phyloP scores from a whole-genome alignment of 2,329 filamentous ascomycete species.

The Cordyceps fumosorosea region DNA sequence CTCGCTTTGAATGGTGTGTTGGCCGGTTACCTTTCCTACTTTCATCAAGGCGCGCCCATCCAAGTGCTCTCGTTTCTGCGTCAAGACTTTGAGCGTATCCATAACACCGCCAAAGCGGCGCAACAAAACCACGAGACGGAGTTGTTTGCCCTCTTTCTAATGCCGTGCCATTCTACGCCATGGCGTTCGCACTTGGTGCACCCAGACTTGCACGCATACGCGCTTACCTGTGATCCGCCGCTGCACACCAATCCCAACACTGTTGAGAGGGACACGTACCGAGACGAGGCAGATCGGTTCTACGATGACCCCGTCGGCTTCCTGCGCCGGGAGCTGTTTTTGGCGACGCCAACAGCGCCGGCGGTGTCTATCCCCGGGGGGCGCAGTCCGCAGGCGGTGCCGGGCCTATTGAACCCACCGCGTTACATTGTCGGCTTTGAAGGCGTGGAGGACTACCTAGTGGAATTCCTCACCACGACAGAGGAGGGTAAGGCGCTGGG shows the following conservation, averaged over 20 bases:
- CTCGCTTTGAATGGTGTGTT: slow-evolving; percentile 63
- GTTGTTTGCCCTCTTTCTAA: slow-evolving; percentile 72
- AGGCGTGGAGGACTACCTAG: slow-evolving; percentile 44
- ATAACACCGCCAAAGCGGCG: slow-evolving; percentile 28
- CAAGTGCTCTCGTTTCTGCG: slow-evolving; percentile 70
- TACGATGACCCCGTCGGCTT: slow-evolving; percentile 61
- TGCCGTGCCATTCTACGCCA: slow-evolving; percentile 92
- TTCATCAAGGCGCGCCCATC: slow-evolving; percentile 77
- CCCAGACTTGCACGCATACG: slow-evolving; percentile 69
- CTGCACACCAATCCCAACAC: slow-evolving; percentile 56
- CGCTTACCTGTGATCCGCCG: slow-evolving; percentile 85
- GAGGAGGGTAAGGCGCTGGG: slow-evolving; percentile 34
- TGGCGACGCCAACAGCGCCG: not conserved
- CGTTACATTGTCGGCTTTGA: slow-evolving; percentile 57
- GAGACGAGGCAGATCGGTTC: slow-evolving; percentile 88
- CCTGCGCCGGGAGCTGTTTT: slow-evolving; percentile 46
- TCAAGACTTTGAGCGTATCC: slow-evolving; percentile 57
- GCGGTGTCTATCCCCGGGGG: not conserved
- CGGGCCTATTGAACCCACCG: slow-evolving; percentile 30
- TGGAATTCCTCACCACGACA: slow-evolving; percentile 35
- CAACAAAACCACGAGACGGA: slow-evolving; percentile 28
- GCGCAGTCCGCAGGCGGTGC: slow-evolving; percentile 4
- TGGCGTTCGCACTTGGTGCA: slow-evolving; percentile 87
- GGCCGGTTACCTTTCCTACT: slow-evolving; percentile 64
- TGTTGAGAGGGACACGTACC: slow-evolving; percentile 58